Conservation (phyloP, 768 basidiomycete genomes). For the Daedaleopsis nitida region DNA sequence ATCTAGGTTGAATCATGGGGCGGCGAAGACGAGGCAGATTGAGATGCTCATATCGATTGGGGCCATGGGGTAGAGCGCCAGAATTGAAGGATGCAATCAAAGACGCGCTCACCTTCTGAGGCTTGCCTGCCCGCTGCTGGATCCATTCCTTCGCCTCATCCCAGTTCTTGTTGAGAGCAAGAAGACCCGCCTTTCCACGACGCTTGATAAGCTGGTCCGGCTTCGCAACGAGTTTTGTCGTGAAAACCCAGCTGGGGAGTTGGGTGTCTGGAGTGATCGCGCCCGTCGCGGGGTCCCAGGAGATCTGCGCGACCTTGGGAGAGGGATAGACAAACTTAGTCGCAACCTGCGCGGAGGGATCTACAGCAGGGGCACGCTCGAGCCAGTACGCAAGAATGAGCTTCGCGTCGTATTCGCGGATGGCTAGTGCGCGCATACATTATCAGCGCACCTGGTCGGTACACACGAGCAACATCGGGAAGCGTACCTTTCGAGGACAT, state of each 20-base stretch:
- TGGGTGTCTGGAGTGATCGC: slow-evolving; percentile 58
- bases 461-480: background rate
- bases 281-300: slow-evolving; percentile 76
- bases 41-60: background rate
- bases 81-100: background rate
- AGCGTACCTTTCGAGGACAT: slow-evolving; percentile 34
- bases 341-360: slow-evolving; percentile 54
- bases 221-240: slow-evolving; percentile 89
- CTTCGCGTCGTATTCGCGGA: slow-evolving; percentile 99
- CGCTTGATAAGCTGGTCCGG: slow-evolving; percentile 99
- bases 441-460: background rate
- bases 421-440: slow-evolving; percentile 46
- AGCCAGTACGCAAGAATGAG: slow-evolving; percentile 98
- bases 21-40: background rate
- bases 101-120: slow-evolving; percentile 68
- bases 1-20: background rate
- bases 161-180: slow-evolving; percentile 93
- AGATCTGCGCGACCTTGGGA: slow-evolving; percentile 83
- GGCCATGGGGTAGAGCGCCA: background rate
- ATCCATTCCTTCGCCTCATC: slow-evolving; percentile 89
- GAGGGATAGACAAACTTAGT: slow-evolving; percentile 65
- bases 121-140: slow-evolving; percentile 84
- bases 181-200: slow-evolving; percentile 95
- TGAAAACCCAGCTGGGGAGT: slow-evolving; percentile 82
- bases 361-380: slow-evolving; percentile 81